Base-by-base conservation (phyloP, 2,329 filamentous ascomycete genomes). In the Aurifilum marmelostoma region DNA sequence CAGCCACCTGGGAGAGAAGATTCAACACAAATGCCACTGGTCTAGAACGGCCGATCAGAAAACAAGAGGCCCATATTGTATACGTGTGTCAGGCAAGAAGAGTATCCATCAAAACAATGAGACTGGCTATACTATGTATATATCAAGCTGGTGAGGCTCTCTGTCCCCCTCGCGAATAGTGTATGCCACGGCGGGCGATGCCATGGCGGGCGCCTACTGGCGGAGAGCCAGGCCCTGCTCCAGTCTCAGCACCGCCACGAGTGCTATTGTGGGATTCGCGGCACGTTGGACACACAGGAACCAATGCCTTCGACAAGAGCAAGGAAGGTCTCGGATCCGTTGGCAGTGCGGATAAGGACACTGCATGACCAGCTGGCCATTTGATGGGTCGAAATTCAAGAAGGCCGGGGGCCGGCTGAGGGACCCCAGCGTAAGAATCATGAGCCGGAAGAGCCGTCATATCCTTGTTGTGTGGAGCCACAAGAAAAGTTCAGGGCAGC, bases 121-220 rank as follows among this genome's bases (percentile, higher is more conserved):
- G 21, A 59, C 32, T 18, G 56, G 56, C 18, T 37, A 14, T 24
- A 59, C 29, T 59, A 29, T 47, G 50, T 54, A 56, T 54, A 32
- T 56, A 56, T 56, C 24, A 29, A 29, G 56, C 18, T 37, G 18
- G 29, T 59, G 56, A 59, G 21, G 32, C 56, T 37, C 18, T 37
- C 56, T 18, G 18, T 34, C 34, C 8, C 34, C 8, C 56, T 18
- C 29, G 18, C 18, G 29, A 37, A 24, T 21, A 21, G n/a, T 34
- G 56, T 8, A 4, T 4, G 34, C 34, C 34, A 34, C 8, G 34
- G 34, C 8, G 34, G 34, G 34, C 34, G 34, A 34, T 34, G 34
- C 56, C 52, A 56, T n/a, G 56, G 32, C 56, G 56, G 32, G 56
- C 56, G 56, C 56, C 56, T 59, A 37, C 56, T 59, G 56, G 56